Conservation (phyloP, 257 asterid genomes). For the Capsicum chinense region DNA sequence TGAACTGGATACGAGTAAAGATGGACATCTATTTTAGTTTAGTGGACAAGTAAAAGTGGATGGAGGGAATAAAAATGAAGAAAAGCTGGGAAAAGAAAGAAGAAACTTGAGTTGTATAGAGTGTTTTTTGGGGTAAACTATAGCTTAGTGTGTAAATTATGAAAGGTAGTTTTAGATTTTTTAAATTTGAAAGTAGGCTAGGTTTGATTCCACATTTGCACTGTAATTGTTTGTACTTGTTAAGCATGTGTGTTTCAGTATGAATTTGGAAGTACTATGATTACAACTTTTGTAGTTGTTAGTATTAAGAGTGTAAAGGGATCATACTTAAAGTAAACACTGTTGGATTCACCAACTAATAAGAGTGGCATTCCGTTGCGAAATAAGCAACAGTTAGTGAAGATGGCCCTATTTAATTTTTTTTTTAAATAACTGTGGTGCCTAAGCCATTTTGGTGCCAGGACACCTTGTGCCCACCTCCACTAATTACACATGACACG, state of each 20-base stretch:
- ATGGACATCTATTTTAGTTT: no score
- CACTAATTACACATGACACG: no score
- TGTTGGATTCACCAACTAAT: not conserved
- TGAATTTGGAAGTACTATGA: not conserved
- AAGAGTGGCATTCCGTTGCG: constrained; percentile 16
- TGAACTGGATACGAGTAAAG: no score
- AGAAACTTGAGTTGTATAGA: constrained; percentile 13
- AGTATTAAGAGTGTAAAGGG: not conserved
- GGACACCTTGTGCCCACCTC: no score
- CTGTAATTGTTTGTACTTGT: not conserved
- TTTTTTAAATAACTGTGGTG: no score
- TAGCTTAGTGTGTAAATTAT: not conserved
- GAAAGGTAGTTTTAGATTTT: not conserved
- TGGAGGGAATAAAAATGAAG: not conserved
- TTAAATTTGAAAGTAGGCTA: not conserved
- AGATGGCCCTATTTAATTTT: not conserved
- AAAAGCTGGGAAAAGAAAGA: not conserved
- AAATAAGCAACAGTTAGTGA: not conserved
- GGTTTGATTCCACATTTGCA: constrained; percentile 8
- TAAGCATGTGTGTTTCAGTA: not conserved
- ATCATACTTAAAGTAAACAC: constrained; percentile 5
- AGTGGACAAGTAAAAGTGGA: no score
- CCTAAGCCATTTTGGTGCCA: no score
- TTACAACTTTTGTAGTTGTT: not conserved
- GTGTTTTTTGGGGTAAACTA: not conserved